Evolutionary conservation across 306 rosid genomes (phyloP), one percentile per base, ranked within the genome.

Genomic region (Glycyrrhiza uralensis): DNA sequence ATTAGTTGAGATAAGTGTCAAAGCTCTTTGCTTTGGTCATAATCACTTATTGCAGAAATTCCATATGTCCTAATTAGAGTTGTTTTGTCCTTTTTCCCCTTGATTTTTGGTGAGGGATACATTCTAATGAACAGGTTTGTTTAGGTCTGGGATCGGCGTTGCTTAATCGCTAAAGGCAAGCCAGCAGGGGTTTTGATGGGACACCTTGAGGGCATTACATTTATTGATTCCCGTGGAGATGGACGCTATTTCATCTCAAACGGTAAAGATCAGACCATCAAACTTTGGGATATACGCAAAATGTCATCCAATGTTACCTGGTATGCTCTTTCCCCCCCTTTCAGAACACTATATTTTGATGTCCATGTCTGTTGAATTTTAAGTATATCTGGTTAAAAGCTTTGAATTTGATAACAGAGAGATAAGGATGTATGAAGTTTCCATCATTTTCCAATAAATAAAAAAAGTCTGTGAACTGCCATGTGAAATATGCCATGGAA

Each of bases 141-240:
- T 26, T 79, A 94, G 97, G 98, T 91, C 66, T 91, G 98, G 98
- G 98, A 94, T 84, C 77, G 96, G 75, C 98, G 92, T 11, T 94
- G 97, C 87, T 77, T 89, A 59, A 62, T 22, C 62, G 69, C 83
- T 15, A 85, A 54, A 19, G 92, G 86, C 74, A 84, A 86, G 71
- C 86, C 97, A 58, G 91, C 91, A 29, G 98, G 98, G 76, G 86
- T 89, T 49, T 76, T 91, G 72, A 85, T 67, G 57, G 98, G 98
- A 68, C 98, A 91, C 75, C 82, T 91, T 49, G 95, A 94, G 87
- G 98, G 98, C 61, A 74, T 94, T 73, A 81, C 98, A 56, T 94
- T 79, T 81, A 87, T 94, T 33, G 98, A 94, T 80, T 83, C 83
- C 75, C 86, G 90, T 54, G 96, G 98, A 79, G 97, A 94, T 81